Evolutionary conservation across 2,329 filamentous ascomycete species (phyloP).

Genomic region (Fusarium marasasianum): DNA sequence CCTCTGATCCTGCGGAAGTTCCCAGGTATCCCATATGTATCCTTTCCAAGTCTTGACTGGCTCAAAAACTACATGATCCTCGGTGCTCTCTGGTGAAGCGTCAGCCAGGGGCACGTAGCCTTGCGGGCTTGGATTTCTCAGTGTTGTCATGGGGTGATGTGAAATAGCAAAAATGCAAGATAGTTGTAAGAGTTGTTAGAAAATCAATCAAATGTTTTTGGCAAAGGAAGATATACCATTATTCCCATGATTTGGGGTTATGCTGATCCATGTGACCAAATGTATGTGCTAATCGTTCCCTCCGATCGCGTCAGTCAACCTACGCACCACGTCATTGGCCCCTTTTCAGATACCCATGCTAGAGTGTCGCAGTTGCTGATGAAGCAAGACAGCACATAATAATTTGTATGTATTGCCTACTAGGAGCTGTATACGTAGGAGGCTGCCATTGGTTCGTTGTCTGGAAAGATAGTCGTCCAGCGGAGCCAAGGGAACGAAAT

Average conservation of each 20-base stretch:
- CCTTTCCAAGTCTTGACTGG: neutral
- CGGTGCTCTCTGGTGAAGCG: neutral
- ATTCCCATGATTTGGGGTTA: neutral
- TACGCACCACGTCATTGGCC: neutral
- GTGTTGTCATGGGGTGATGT: neutral
- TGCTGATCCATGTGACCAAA: neutral
- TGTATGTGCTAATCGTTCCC: neutral
- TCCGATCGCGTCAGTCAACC: constrained; percentile 1
- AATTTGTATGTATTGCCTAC: neutral
- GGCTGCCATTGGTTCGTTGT: neutral
- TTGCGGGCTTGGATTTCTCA: neutral
- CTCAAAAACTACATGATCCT: neutral
- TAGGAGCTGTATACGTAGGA: neutral
- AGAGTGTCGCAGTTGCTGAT: neutral
- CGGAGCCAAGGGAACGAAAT: no score
- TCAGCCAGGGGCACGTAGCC: neutral
- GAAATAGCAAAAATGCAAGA: neutral
- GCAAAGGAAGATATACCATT: neutral
- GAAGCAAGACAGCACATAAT: neutral
- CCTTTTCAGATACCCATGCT: neutral
- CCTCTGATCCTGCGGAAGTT: neutral
- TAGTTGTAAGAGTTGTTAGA: neutral
- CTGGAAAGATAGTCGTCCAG: neutral
- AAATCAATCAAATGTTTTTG: neutral
- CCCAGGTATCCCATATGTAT: neutral